These are phyloP conservation scores for Asclepias syriaca DNA, from an alignment of 257 asterid genomes.

Conservation along the genomic window DNA sequence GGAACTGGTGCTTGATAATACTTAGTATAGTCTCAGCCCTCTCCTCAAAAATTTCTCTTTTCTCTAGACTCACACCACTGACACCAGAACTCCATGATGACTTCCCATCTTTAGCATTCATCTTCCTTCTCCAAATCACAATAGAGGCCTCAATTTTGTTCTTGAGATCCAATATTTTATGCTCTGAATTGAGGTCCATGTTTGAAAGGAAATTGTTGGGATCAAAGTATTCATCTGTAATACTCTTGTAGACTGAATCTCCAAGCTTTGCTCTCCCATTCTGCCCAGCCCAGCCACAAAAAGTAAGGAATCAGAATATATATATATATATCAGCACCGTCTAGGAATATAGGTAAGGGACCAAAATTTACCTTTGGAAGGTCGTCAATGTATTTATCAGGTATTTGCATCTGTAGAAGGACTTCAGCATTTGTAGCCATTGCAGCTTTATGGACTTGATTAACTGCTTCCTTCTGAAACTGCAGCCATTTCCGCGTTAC, in stretches of 20 bases:
- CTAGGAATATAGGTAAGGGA: no score
- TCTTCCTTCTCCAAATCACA: slow-evolving; percentile 79
- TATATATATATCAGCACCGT: no score
- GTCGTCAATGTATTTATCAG: slow-evolving; percentile 75
- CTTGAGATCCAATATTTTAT: slow-evolving; percentile 79
- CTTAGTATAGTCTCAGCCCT: slow-evolving; percentile 70
- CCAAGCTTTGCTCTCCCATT: slow-evolving; percentile 90
- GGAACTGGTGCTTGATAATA: slow-evolving; percentile 67
- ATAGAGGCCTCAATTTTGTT: slow-evolving; percentile 82
- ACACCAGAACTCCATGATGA: slow-evolving; percentile 73
- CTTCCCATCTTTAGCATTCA: slow-evolving; percentile 70
- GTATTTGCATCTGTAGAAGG: slow-evolving; percentile 69
- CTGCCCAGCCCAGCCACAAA: slow-evolving; percentile 20
- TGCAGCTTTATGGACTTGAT: slow-evolving; percentile 89
- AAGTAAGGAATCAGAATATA: not conserved
- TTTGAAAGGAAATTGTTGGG: slow-evolving; percentile 58
- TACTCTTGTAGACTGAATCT: slow-evolving; percentile 68
- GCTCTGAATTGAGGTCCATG: slow-evolving; percentile 70
- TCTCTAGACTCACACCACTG: slow-evolving; percentile 72
- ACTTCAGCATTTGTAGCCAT: slow-evolving; percentile 83
- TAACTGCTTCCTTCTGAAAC: slow-evolving; percentile 72
- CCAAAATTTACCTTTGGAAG: slow-evolving; percentile 67
- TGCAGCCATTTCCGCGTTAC: slow-evolving; percentile 64
- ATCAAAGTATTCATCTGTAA: slow-evolving; percentile 71
- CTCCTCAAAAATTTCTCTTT: slow-evolving; percentile 75